Evolutionary conservation across 306 rosid genomes (phyloP).

Genomic region (Sechiopsis laciniata): DNA sequence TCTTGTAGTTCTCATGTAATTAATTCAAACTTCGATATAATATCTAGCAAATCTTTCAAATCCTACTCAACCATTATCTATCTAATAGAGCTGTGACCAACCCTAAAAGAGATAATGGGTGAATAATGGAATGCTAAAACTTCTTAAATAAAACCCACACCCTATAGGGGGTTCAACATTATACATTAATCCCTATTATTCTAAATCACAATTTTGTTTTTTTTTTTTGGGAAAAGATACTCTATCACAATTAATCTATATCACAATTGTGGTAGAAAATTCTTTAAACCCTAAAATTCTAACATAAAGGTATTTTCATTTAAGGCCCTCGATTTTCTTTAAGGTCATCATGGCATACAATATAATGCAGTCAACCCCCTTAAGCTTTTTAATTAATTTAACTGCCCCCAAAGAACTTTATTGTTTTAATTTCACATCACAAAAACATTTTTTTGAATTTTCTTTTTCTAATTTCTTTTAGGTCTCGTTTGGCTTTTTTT

Average conservation of each 20-base stretch:
- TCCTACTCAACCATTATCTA: neutral
- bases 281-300: neutral
- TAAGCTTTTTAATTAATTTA: neutral
- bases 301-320: neutral
- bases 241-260: too few relatives aligned
- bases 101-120: neutral
- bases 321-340: neutral
- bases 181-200: neutral
- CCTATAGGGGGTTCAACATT: neutral
- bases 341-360: neutral
- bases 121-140: neutral
- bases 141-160: neutral
- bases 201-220: too few relatives aligned
- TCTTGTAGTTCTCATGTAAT: too few relatives aligned
- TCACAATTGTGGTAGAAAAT: neutral
- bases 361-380: constrained; percentile 10
- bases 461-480: too few relatives aligned
- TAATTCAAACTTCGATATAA: neutral
- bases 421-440: neutral
- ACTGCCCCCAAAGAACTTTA: neutral
- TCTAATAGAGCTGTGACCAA: constrained; percentile 1
- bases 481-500: too few relatives aligned
- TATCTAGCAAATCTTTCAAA: neutral
- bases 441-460: too few relatives aligned
- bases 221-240: too few relatives aligned